Evolutionary conservation across 345 rosid species (phyloP).

Genomic region (Populus tremula): DNA sequence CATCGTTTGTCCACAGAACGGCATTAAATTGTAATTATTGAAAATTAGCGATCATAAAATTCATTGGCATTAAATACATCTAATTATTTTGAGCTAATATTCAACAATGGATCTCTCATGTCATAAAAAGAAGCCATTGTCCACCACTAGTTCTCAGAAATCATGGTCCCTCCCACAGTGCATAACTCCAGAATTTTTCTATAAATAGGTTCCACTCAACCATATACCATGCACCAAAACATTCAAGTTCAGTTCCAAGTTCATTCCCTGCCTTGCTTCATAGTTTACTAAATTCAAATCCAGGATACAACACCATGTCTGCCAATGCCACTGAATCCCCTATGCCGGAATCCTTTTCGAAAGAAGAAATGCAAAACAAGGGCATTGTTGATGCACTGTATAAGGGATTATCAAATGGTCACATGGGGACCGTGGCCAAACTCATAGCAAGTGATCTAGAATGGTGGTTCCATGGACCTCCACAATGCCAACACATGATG

Average conservation of each 20-base stretch:
- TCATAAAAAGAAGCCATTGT: not conserved
- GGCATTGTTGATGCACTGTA: slow-evolving; percentile 42
- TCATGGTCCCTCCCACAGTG: not conserved
- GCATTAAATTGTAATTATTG: not conserved
- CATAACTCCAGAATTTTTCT: slow-evolving; percentile 1
- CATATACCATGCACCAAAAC: not conserved
- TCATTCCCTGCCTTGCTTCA: not conserved
- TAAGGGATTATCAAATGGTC: slow-evolving; percentile 45
- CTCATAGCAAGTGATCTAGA: slow-evolving; percentile 67
- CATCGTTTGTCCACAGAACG: slow-evolving; percentile 8
- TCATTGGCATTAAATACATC: not conserved
- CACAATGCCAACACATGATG: slow-evolving; percentile 79
- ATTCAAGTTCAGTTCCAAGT: not conserved
- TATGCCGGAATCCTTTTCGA: slow-evolving; percentile 3
- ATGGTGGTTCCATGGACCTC: slow-evolving; percentile 95
- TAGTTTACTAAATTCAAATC: not conserved
- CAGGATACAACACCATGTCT: slow-evolving; percentile 6
- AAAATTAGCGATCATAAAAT: not conserved
- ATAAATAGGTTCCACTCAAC: slow-evolving; percentile 21
- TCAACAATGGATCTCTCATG: slow-evolving; percentile 9
- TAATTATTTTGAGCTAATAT: not conserved
- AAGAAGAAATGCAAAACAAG: slow-evolving; percentile 29
- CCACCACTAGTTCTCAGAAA: not conserved
- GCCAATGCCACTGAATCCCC: slow-evolving; percentile 6
- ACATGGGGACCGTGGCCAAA: slow-evolving; percentile 34